phyloP scores from a whole-genome alignment of 2,329 filamentous ascomycete species.

The Colletotrichum scovillei region DNA sequence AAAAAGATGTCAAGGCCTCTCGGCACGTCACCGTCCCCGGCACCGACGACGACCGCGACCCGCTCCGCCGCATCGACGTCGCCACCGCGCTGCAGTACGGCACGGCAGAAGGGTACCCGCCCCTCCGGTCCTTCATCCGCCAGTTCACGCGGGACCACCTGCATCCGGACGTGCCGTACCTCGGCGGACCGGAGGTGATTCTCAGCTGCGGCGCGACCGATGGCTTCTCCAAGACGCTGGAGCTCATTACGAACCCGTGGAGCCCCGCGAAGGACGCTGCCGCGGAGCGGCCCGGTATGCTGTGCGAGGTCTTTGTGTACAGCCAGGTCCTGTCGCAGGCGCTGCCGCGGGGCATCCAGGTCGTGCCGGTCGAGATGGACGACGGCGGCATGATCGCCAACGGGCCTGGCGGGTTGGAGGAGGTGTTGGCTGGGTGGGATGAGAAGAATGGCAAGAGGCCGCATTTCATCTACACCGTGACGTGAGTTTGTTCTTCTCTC shows the following conservation, averaged over 20 bases:
- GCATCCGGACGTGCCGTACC: slow-evolving; percentile 85
- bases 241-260: slow-evolving; percentile 83
- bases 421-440: slow-evolving; percentile 88
- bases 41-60: slow-evolving; percentile 65
- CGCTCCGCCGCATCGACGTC: slow-evolving; percentile 80
- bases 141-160: slow-evolving; percentile 81
- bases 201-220: slow-evolving; percentile 88
- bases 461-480: slow-evolving; percentile 90
- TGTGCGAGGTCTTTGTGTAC: slow-evolving; percentile 86
- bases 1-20: slow-evolving; percentile 39
- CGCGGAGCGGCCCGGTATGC: slow-evolving; percentile 77
- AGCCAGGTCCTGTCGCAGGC: slow-evolving; percentile 78
- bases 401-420: slow-evolving; percentile 79
- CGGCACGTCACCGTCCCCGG: slow-evolving; percentile 76
- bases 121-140: slow-evolving; percentile 80
- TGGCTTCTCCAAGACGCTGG: slow-evolving; percentile 82
- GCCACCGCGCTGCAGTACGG: slow-evolving; percentile 89
- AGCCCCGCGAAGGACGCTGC: slow-evolving; percentile 74
- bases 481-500: slow-evolving; percentile 65
- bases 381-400: slow-evolving; percentile 80
- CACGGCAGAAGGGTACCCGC: slow-evolving; percentile 82
- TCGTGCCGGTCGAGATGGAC: slow-evolving; percentile 81
- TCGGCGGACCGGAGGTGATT: slow-evolving; percentile 79
- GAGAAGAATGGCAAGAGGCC: slow-evolving; percentile 77
- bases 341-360: slow-evolving; percentile 75